Percentiles rank a stretch among this genome's conserved stretches.
These are phyloP conservation scores for Penicillium janthinellum DNA, from an alignment of 2,329 filamentous ascomycete genomes.

Conservation along the genomic window DNA sequence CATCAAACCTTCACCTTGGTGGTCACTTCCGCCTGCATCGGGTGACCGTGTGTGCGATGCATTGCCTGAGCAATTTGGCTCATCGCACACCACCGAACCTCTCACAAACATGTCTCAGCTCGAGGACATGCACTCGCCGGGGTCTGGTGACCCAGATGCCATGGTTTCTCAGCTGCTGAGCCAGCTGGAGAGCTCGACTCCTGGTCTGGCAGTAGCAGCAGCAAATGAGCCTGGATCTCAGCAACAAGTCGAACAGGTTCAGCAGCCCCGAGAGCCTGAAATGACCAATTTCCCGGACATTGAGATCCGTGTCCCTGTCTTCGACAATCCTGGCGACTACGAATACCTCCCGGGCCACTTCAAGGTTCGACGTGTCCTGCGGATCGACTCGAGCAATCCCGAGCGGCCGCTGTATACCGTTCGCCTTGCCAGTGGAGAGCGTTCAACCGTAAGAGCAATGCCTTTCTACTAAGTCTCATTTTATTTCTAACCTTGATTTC, in stretches of 20 bases:
- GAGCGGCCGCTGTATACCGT: conserved; percentile 34
- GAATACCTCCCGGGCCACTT: conserved; percentile 45
- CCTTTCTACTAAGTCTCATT: conserved; percentile 7
- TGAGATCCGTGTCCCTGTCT: conserved; percentile 36
- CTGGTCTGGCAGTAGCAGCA: not conserved
- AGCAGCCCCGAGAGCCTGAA: not conserved
- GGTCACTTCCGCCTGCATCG: not conserved
- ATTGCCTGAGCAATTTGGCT: not conserved
- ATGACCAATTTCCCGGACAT: not conserved
- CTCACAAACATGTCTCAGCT: conserved; percentile 5
- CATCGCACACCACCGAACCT: not conserved
- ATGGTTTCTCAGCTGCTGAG: conserved; percentile 11
- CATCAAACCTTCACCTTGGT: not conserved
- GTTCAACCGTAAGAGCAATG: conserved; percentile 34
- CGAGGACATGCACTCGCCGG: not conserved
- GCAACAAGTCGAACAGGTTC: not conserved
- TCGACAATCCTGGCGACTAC: conserved; percentile 39
- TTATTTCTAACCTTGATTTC: conserved; percentile 1
- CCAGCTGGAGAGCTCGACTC: conserved; percentile 6
- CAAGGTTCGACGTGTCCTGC: conserved; percentile 34
- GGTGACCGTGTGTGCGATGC: not conserved
- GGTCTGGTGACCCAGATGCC: conserved; percentile 10
- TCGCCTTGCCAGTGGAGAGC: conserved; percentile 40
- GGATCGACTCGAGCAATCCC: conserved; percentile 26
- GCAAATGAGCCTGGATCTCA: not conserved